These are phyloP conservation scores for Tephrocybe sp. DNA, from an alignment of 768 basidiomycete genomes.

Conservation along the genomic window DNA sequence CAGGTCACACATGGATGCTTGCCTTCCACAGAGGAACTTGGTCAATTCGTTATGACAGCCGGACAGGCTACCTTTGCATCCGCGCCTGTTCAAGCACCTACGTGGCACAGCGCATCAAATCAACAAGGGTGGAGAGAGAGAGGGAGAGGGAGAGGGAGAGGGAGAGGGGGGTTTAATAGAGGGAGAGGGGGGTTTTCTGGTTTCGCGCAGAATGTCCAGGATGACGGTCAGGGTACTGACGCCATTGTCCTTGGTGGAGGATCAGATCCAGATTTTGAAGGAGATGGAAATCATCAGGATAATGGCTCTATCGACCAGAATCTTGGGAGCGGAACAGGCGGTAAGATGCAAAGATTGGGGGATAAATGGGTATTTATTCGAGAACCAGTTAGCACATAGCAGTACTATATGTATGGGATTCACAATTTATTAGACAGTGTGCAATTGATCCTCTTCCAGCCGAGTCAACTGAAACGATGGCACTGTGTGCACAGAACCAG, in stretches of 20 bases:
- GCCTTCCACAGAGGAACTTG: slow-evolving; percentile 75
- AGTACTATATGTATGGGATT: slow-evolving; percentile 20
- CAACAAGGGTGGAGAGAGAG: slow-evolving; percentile 8
- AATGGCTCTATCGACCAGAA: slow-evolving; percentile 6
- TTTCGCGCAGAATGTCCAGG: slow-evolving; percentile 46
- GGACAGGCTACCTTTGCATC: slow-evolving; percentile 24
- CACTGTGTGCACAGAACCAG: slow-evolving; percentile 22
- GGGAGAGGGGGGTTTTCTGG: slow-evolving; percentile 46
- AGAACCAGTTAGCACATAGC: slow-evolving; percentile 31
- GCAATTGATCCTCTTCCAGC: slow-evolving; percentile 39
- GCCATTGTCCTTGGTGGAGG: slow-evolving; percentile 60
- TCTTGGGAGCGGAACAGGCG: slow-evolving; percentile 32
- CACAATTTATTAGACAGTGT: slow-evolving; percentile 35
- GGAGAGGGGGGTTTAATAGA: slow-evolving; percentile 32
- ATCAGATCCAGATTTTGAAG: slow-evolving; percentile 18
- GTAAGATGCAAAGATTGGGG: slow-evolving; percentile 68
- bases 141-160: slow-evolving; percentile 36
- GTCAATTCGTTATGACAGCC: slow-evolving; percentile 65
- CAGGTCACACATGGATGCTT: slow-evolving; percentile 60
- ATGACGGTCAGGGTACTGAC: slow-evolving; percentile 45
- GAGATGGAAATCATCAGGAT: slow-evolving; percentile 11
- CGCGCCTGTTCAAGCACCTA: slow-evolving; percentile 21
- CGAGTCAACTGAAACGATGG: slow-evolving; percentile 49
- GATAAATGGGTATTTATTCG: slow-evolving; percentile 75
- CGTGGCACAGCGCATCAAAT: slow-evolving; percentile 18